Conservation (phyloP, 139 green algal species). For the Haematococcus sp. region DNA sequence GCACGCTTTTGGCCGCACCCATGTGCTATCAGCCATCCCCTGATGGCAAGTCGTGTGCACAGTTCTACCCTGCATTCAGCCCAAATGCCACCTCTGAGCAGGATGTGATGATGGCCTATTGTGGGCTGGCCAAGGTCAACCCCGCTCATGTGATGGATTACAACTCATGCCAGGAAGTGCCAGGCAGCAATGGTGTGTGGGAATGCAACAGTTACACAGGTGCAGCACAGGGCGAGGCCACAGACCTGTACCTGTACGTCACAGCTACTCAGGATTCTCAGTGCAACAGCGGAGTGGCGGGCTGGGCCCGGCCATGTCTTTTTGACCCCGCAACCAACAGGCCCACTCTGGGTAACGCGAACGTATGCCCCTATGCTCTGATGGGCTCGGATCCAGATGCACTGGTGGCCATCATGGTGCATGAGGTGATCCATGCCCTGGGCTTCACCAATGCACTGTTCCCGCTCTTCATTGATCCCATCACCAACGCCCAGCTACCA, state of each 20-base stretch:
- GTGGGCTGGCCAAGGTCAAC: conserved; percentile 1
- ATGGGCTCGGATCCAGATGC: conserved; percentile 14
- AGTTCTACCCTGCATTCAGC: not conserved
- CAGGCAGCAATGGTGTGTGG: not conserved
- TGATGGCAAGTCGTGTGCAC: not conserved
- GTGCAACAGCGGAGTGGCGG: conserved; percentile 35
- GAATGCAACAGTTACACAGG: not conserved
- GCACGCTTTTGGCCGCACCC: not conserved
- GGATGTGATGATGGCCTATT: not conserved
- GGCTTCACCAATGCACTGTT: conserved; percentile 46
- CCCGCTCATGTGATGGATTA: conserved; percentile 1
- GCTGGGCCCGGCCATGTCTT: conserved; percentile 43
- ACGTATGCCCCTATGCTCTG: conserved; percentile 40
- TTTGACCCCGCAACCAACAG: conserved; percentile 40
- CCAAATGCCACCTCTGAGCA: not conserved
- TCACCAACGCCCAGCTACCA: not conserved
- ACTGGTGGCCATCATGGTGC: conserved; percentile 32
- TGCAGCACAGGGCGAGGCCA: conserved; percentile 14
- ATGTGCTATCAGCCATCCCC: not conserved
- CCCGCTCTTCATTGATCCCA: not conserved
- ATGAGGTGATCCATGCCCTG: conserved; percentile 53
- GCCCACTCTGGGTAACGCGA: conserved; percentile 37
- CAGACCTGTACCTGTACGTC: conserved; percentile 53
- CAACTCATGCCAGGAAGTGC: not conserved
- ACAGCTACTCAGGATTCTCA: conserved; percentile 38